Conservation (phyloP, 1,284 basidiomycete genomes). For the Apiotrichum gracile region DNA sequence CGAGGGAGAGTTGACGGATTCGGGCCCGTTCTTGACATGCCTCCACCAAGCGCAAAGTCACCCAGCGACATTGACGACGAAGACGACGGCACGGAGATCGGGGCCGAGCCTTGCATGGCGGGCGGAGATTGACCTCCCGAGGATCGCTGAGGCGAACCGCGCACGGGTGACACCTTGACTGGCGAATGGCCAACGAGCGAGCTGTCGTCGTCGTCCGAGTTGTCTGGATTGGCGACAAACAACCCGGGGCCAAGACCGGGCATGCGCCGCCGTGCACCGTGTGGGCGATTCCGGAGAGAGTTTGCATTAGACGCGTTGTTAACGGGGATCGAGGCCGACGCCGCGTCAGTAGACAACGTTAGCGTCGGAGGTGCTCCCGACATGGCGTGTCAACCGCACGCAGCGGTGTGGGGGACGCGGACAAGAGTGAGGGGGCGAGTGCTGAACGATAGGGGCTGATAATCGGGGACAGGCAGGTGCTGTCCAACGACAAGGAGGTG, state of each 20-base stretch:
- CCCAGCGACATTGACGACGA: not conserved
- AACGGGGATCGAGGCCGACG: not conserved
- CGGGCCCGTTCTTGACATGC: slow-evolving; percentile 22
- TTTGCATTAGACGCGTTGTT: not conserved
- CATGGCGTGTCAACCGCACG: not conserved
- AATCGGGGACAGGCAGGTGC: too few species aligned
- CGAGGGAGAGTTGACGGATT: slow-evolving; percentile 26
- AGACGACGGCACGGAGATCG: not conserved
- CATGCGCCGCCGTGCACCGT: slow-evolving; percentile 30
- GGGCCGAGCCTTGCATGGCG: not conserved
- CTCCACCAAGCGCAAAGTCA: too few species aligned
- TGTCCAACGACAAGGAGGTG: too few species aligned
- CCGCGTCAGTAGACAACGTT: not conserved
- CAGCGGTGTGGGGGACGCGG: not conserved
- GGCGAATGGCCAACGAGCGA: not conserved
- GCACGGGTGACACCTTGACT: not conserved
- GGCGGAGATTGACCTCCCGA: not conserved
- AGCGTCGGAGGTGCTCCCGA: not conserved
- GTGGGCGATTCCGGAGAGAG: slow-evolving; percentile 18
- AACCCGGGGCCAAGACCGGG: slow-evolving; percentile 20
- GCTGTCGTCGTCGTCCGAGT: slow-evolving; percentile 35
- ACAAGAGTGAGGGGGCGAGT: too few species aligned
- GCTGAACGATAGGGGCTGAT: too few species aligned
- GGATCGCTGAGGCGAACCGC: slow-evolving; percentile 1
- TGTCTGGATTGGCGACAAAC: slow-evolving; percentile 41